Evolutionary conservation across 2,329 filamentous ascomycete genomes (phyloP).

Genomic region (Phialophora verrucosa): DNA sequence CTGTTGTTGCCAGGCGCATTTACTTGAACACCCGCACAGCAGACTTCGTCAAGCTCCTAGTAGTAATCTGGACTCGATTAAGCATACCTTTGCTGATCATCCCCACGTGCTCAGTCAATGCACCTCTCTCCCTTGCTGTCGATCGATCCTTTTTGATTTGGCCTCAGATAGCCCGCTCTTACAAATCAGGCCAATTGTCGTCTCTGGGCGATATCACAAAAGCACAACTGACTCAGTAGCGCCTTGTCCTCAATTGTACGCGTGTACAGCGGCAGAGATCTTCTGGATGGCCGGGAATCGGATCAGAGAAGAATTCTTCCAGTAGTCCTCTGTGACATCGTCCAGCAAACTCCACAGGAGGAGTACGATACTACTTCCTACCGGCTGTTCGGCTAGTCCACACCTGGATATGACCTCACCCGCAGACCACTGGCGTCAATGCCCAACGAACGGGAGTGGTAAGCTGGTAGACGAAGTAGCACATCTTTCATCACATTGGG

Average conservation of each 20-base stretch:
- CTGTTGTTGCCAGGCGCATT: slow-evolving; percentile 8
- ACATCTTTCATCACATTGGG: neutral
- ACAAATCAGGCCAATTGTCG: slow-evolving; percentile 14
- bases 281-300: neutral
- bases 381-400: neutral
- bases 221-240: slow-evolving; percentile 20
- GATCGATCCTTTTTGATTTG: slow-evolving; percentile 19
- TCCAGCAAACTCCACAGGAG: neutral
- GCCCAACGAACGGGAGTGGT: neutral
- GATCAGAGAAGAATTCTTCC: neutral
- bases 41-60: slow-evolving; percentile 5
- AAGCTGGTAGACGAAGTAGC: neutral
- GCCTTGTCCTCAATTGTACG: slow-evolving; percentile 11
- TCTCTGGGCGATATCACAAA: neutral
- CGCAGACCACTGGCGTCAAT: neutral
- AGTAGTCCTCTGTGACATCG: neutral
- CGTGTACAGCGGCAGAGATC: slow-evolving; percentile 10
- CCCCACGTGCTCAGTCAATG: slow-evolving; percentile 22
- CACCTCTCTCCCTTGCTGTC: slow-evolving; percentile 17
- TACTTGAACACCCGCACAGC: slow-evolving; percentile 5
- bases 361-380: too few species aligned
- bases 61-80: neutral
- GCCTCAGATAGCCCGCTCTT: slow-evolving; percentile 7
- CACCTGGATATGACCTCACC: neutral
- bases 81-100: slow-evolving; percentile 18